Percentiles rank a stretch among this genome's conserved stretches.
These are phyloP conservation scores for Vachellia collinsii DNA, from an alignment of 306 rosid genomes.

Conservation along the genomic window DNA sequence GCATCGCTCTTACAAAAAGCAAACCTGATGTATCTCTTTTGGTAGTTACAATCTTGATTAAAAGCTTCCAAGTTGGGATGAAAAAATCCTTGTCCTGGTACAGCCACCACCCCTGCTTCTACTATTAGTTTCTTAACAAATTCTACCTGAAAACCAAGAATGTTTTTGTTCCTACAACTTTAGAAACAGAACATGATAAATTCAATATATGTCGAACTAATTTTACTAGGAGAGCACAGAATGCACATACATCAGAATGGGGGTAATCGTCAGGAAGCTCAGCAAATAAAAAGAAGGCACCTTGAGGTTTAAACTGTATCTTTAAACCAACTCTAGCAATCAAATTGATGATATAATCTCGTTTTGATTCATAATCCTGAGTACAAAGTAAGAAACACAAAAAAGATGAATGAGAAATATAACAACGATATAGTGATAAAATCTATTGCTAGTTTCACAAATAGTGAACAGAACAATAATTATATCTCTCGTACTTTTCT, in stretches of 20 bases:
- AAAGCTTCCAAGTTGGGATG: constrained; percentile 49
- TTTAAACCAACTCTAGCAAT: constrained; percentile 67
- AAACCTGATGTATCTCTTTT: constrained; percentile 72
- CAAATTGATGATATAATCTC: constrained; percentile 66
- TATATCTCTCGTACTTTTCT: constrained; percentile 52
- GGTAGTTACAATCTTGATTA: constrained; percentile 41
- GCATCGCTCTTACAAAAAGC: constrained; percentile 82
- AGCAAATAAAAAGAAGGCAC: constrained; percentile 75
- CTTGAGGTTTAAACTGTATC: constrained; percentile 78
- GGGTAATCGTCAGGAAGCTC: constrained; percentile 70
- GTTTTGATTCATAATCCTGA: constrained; percentile 79
- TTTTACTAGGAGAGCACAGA: constrained; percentile 12
- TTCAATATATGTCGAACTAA: constrained; percentile 7
- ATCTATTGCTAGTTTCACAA: neutral
- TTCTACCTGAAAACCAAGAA: constrained; percentile 55
- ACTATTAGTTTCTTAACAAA: constrained; percentile 70
- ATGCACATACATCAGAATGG: constrained; percentile 67
- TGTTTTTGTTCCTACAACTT: neutral
- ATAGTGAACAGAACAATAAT: neutral
- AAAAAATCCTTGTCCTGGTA: constrained; percentile 83
- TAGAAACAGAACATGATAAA: constrained; percentile 8
- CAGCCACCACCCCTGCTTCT: constrained; percentile 85
- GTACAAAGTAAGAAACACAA: constrained; percentile 20
- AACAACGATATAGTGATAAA: neutral
- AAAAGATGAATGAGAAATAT: constrained; percentile 5